Conservation (phyloP, 1,284 basidiomycete genomes). For the Cryptococcus maquisensis region DNA sequence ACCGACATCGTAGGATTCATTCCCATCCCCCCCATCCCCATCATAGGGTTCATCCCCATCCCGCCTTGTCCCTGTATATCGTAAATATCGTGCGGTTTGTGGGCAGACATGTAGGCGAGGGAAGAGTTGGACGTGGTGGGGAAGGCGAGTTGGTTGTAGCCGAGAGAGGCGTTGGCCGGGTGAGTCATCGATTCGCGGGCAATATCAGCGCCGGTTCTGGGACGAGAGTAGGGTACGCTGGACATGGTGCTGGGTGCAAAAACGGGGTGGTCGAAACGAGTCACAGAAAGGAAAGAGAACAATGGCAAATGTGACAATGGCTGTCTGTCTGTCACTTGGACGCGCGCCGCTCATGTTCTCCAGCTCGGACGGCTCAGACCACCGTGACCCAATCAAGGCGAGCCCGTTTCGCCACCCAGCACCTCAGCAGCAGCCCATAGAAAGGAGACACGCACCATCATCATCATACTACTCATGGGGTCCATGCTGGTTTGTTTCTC, state of each 20-base stretch:
- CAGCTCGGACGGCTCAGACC: not conserved
- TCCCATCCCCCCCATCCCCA: slow-evolving; percentile 21
- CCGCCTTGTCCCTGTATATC: not conserved
- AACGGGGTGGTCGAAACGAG: not conserved
- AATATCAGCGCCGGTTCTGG: slow-evolving; percentile 18
- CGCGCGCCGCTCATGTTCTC: not conserved
- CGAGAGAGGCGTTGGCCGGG: slow-evolving; percentile 1
- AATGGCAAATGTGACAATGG: not conserved
- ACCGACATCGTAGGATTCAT: slow-evolving; percentile 7
- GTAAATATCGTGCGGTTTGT: not conserved
- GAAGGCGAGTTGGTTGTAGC: not conserved
- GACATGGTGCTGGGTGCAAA: not conserved
- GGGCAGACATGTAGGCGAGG: not conserved
- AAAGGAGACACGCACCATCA: slow-evolving; percentile 22
- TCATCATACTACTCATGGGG: slow-evolving; percentile 29
- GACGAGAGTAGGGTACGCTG: slow-evolving; percentile 2
- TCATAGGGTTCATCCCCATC: slow-evolving; percentile 15
- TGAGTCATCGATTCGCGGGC: slow-evolving; percentile 6
- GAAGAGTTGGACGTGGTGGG: not conserved
- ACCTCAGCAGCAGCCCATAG: not conserved
- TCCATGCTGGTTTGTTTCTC: slow-evolving; percentile 19
- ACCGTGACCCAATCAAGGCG: not conserved
- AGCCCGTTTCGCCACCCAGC: not conserved
- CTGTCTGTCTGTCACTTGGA: not conserved
- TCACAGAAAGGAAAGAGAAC: not conserved